Percentiles rank a stretch among this genome's conserved stretches.
Conservation (phyloP, 2,329 filamentous ascomycete genomes). For the Aspergillus sp. region DNA sequence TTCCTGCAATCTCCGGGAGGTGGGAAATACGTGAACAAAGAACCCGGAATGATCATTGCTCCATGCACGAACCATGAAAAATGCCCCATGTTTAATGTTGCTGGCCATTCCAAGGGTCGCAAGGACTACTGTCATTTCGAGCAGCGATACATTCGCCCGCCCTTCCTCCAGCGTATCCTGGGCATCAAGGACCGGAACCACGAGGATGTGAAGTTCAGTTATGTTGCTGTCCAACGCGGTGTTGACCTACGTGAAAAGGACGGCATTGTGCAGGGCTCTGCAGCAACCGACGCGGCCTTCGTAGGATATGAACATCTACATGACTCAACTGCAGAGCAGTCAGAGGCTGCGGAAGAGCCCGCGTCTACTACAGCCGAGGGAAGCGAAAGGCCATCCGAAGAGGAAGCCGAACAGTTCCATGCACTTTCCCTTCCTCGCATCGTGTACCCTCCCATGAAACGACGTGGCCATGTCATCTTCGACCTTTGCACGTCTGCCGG, state of each 20-base stretch:
- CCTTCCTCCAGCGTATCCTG: constrained; percentile 75
- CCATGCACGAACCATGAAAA: constrained; percentile 81
- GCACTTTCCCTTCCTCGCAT: constrained; percentile 73
- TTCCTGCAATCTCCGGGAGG: constrained; percentile 31
- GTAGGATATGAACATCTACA: constrained; percentile 62
- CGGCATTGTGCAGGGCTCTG: constrained; percentile 49
- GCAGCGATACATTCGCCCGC: constrained; percentile 82
- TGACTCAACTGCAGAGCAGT: constrained; percentile 17
- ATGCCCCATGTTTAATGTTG: constrained; percentile 82
- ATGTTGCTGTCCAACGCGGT: constrained; percentile 80
- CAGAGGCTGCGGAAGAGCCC: constrained; percentile 10
- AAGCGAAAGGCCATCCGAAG: constrained; percentile 6
- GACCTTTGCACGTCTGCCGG: constrained; percentile 88
- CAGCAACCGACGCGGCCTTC: constrained; percentile 66
- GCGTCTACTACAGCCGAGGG: constrained; percentile 2
- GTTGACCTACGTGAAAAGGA: constrained; percentile 52
- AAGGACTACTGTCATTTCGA: constrained; percentile 90
- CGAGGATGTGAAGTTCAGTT: constrained; percentile 89
- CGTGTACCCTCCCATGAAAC: constrained; percentile 79
- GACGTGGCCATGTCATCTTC: constrained; percentile 80
- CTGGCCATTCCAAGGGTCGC: constrained; percentile 68
- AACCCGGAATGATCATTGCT: constrained; percentile 61
- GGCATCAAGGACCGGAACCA: constrained; percentile 69
- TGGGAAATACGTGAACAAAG: constrained; percentile 41
- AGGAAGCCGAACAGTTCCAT: constrained; percentile 34